Conservation (phyloP, 148 eudicot species). For the Chenopodium berlandieri region DNA sequence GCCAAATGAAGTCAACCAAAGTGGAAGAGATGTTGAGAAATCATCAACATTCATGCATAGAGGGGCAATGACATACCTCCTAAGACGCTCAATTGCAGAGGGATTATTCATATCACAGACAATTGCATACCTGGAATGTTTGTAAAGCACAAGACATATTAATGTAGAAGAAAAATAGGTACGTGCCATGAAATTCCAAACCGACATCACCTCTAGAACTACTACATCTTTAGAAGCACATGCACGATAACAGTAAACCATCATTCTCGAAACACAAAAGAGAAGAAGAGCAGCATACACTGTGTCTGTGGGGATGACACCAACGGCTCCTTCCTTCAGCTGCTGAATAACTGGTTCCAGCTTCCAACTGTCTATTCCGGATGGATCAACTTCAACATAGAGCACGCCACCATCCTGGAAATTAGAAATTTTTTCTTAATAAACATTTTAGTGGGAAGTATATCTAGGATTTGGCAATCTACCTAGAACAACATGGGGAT, state of each 20-base stretch:
- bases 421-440: background rate
- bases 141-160: background rate
- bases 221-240: too few species aligned
- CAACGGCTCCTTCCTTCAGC: conserved; percentile 79
- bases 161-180: background rate
- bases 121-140: conserved; percentile 64
- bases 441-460: background rate
- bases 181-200: background rate
- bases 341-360: conserved; percentile 65
- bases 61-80: conserved; percentile 49
- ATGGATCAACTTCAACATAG: conserved; percentile 79
- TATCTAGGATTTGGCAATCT: background rate
- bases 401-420: conserved; percentile 61
- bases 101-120: conserved; percentile 67
- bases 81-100: conserved; percentile 76
- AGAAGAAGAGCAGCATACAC: conserved; percentile 46
- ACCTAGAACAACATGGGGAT: too few species aligned
- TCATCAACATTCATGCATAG: background rate
- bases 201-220: too few species aligned
- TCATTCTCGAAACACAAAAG: background rate
- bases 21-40: background rate
- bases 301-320: conserved; percentile 94
- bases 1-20: conserved; percentile 14
- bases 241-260: background rate
- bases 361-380: conserved; percentile 74